phyloP scores from a whole-genome alignment of 306 rosid species.

The Gillenia trifoliata region DNA sequence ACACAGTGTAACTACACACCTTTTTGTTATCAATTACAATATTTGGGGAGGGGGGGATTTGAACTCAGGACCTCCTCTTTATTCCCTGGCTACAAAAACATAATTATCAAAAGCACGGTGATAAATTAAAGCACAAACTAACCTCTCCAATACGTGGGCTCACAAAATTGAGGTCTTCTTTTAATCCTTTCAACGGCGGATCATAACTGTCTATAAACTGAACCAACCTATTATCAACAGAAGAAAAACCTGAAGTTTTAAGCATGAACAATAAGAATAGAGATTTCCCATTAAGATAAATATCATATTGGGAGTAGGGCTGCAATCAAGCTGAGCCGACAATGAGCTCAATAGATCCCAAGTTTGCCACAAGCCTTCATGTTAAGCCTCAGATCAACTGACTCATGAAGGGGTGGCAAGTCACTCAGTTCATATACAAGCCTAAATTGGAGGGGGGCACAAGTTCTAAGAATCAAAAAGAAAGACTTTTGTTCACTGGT shows the following conservation, averaged over 20 bases:
- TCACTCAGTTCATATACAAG: neutral
- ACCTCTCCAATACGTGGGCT: constrained; percentile 99
- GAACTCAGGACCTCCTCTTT: neutral
- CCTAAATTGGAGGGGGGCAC: neutral
- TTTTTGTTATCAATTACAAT: neutral
- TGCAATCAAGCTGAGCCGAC: neutral
- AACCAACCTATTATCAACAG: constrained; percentile 63
- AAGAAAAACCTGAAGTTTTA: constrained; percentile 19
- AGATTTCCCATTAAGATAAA: neutral
- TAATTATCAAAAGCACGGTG: neutral
- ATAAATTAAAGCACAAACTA: constrained; percentile 32
- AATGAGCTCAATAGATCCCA: too few relatives aligned
- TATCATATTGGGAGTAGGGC: neutral
- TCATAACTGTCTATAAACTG: constrained; percentile 92
- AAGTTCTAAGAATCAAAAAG: neutral
- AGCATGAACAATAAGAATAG: neutral
- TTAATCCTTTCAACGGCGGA: constrained; percentile 92
- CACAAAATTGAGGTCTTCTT: constrained; percentile 94
- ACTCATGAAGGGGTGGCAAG: neutral
- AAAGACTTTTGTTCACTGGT: neutral
- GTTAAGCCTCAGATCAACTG: too few relatives aligned
- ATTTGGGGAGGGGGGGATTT: neutral
- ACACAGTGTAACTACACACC: neutral
- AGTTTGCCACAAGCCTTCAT: too few relatives aligned
- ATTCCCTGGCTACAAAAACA: neutral